Evolutionary conservation across 768 basidiomycete species (phyloP).

Genomic region (Leccinum disarticulatum): DNA sequence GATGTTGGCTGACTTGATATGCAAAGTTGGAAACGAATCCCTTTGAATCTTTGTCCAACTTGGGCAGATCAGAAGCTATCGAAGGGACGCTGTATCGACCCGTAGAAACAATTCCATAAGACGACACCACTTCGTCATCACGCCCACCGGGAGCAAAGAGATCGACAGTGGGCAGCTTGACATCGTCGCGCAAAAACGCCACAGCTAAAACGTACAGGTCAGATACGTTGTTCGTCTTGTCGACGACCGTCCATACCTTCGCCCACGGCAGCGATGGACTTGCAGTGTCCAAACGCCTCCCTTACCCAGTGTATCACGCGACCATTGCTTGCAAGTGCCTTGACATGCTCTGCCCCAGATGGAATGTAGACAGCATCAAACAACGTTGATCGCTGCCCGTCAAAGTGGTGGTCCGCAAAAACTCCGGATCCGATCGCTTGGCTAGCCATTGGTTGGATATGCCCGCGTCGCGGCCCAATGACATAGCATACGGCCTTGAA

Average conservation of each 20-base stretch:
- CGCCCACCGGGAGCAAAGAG: constrained; percentile 32
- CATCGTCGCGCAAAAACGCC: constrained; percentile 45
- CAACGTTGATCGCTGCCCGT: constrained; percentile 76
- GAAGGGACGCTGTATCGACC: constrained; percentile 48
- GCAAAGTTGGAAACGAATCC: constrained; percentile 61
- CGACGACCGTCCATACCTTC: constrained; percentile 38
- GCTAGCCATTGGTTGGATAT: constrained; percentile 36
- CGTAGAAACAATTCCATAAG: constrained; percentile 64
- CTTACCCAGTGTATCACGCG: constrained; percentile 79
- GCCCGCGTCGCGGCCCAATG: constrained; percentile 67
- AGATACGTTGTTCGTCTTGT: neutral
- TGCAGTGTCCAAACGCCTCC: constrained; percentile 86
- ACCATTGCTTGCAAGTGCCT: constrained; percentile 58
- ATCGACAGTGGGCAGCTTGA: constrained; percentile 46
- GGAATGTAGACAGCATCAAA: constrained; percentile 84
- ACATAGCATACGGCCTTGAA: constrained; percentile 60
- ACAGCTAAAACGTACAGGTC: constrained; percentile 38
- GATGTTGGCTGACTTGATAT: constrained; percentile 63
- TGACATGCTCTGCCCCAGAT: constrained; percentile 62
- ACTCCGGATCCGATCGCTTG: constrained; percentile 33
- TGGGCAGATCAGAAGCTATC: constrained; percentile 38
- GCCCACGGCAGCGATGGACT: constrained; percentile 77
- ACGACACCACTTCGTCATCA: constrained; percentile 44
- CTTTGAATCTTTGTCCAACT: constrained; percentile 44
- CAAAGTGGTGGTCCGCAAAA: constrained; percentile 68